Conservation (phyloP, 495 filamentous ascomycete species). For the Daldinia concentrica region DNA sequence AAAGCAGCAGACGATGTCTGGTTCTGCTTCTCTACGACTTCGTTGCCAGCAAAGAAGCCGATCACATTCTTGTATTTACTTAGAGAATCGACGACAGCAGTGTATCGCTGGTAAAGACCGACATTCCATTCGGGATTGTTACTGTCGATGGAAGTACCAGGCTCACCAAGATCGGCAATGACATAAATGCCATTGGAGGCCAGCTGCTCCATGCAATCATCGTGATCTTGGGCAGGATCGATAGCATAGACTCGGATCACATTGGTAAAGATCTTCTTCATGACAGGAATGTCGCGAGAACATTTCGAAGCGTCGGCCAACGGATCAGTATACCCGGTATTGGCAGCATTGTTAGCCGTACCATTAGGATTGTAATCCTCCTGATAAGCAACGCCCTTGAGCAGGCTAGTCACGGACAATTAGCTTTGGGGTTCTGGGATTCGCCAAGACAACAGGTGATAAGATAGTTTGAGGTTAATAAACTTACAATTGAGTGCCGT, state of each 20-base stretch:
- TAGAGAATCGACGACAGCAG: conserved; percentile 80
- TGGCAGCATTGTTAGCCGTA: conserved; percentile 45
- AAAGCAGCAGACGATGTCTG: conserved; percentile 89
- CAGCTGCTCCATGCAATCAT: conserved; percentile 82
- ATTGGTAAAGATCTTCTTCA: conserved; percentile 83
- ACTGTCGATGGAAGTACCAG: conserved; percentile 82
- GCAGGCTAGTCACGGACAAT: conserved; percentile 51
- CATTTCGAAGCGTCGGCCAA: conserved; percentile 76
- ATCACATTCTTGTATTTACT: conserved; percentile 84
- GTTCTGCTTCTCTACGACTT: conserved; percentile 82
- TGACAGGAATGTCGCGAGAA: conserved; percentile 80
- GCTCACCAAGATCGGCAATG: conserved; percentile 86
- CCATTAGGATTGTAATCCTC: conserved; percentile 59
- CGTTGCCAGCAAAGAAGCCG: conserved; percentile 98
- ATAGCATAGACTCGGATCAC: conserved; percentile 93
- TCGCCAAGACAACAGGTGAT: conserved; percentile 24
- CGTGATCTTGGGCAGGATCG: conserved; percentile 79
- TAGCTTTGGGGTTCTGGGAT: conserved; percentile 14
- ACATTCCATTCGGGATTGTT: conserved; percentile 78
- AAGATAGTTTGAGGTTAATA: conserved; percentile 4
- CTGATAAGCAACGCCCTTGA: conserved; percentile 92
- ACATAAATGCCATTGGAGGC: conserved; percentile 92
- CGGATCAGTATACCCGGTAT: conserved; percentile 66
- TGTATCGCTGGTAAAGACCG: conserved; percentile 79
- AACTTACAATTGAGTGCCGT: conserved; percentile 48